Conservation (phyloP, 2,329 filamentous ascomycete genomes). For the Hawksworthiomyces lignivorus region DNA sequence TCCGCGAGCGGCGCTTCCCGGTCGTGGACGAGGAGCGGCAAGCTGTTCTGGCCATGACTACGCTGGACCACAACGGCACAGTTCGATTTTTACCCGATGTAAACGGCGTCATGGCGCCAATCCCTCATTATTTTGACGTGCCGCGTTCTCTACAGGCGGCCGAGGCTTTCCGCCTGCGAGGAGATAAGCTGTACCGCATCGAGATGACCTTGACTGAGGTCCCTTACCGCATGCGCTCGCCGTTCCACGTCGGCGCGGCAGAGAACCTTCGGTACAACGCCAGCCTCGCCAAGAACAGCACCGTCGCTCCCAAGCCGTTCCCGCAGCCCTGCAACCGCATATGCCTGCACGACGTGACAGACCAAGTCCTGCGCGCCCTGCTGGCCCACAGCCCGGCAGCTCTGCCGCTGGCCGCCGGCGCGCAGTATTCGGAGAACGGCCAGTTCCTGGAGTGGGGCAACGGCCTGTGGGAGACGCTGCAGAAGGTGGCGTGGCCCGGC, state of each 20-base stretch:
- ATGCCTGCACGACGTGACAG: conserved; percentile 14
- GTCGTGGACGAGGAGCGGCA: conserved; percentile 19
- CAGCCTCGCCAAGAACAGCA: too few relatives aligned
- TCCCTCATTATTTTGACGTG: conserved; percentile 19
- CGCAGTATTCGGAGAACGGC: conserved; percentile 17
- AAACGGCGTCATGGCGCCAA: conserved; percentile 17
- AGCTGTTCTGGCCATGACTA: conserved; percentile 16
- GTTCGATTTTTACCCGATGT: conserved; percentile 15
- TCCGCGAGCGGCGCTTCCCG: conserved; percentile 16
- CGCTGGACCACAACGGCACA: conserved; percentile 19
- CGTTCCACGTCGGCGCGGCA: conserved; percentile 11
- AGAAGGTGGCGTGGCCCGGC: conserved; percentile 4
- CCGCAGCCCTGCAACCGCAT: neutral
- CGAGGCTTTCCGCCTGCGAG: conserved; percentile 12
- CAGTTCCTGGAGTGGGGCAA: conserved; percentile 17
- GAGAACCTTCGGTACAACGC: conserved; percentile 11
- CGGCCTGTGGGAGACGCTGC: conserved; percentile 17
- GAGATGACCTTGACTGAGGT: conserved; percentile 19
- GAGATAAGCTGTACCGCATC: conserved; percentile 13
- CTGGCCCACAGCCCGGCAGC: conserved; percentile 12
- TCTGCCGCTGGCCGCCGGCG: conserved; percentile 14
- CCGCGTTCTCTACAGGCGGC: conserved; percentile 16
- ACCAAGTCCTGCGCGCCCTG: conserved; percentile 14
- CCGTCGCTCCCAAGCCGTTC: too few relatives aligned
- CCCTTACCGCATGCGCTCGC: conserved; percentile 16